Evolutionary conservation across 2,329 filamentous ascomycete genomes (phyloP).

Genomic region (Neofusicoccum umdonicola): DNA sequence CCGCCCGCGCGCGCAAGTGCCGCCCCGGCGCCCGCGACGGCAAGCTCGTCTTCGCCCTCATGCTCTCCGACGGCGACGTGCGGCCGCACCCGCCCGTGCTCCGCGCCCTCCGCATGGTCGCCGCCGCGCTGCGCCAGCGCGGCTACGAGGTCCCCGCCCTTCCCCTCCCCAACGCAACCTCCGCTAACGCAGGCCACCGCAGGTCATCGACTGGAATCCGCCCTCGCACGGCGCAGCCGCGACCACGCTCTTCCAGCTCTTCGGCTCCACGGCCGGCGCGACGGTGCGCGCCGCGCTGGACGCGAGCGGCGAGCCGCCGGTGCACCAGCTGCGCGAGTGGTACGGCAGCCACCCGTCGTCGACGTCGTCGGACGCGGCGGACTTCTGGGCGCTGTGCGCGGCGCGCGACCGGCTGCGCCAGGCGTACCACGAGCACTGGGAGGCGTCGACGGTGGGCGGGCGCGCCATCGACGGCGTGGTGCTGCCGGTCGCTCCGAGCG

Average conservation of each 20-base stretch:
- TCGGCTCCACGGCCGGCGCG: not conserved
- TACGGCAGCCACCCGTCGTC: not conserved
- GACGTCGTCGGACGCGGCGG: not conserved
- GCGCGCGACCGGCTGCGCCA: not conserved
- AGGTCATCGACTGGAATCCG: slow-evolving; percentile 17
- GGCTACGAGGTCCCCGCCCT: not conserved
- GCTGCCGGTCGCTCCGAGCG: not conserved
- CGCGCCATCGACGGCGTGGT: too few species aligned
- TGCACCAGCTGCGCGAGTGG: slow-evolving; percentile 15
- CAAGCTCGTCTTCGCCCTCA: slow-evolving; percentile 22
- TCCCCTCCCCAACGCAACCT: not conserved
- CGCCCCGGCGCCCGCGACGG: slow-evolving; percentile 11
- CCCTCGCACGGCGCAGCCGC: slow-evolving; percentile 21
- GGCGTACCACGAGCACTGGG: not conserved
- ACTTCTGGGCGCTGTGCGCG: not conserved
- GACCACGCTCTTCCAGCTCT: slow-evolving; percentile 19
- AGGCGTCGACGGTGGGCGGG: too few species aligned
- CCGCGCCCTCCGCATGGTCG: slow-evolving; percentile 8
- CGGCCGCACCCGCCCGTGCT: slow-evolving; percentile 18
- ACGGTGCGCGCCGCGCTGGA: slow-evolving; percentile 19
- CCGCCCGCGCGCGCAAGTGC: not conserved
- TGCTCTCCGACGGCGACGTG: slow-evolving; percentile 19
- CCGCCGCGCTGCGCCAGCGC: not conserved
- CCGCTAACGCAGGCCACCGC: not conserved
- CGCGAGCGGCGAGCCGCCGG: slow-evolving; percentile 22